A percentile compares a stretch with the other conserved stretches of the same genome.
phyloP scores from a whole-genome alignment of 1,139 yeast genomes.

The Saccharomyces hybrid region DNA sequence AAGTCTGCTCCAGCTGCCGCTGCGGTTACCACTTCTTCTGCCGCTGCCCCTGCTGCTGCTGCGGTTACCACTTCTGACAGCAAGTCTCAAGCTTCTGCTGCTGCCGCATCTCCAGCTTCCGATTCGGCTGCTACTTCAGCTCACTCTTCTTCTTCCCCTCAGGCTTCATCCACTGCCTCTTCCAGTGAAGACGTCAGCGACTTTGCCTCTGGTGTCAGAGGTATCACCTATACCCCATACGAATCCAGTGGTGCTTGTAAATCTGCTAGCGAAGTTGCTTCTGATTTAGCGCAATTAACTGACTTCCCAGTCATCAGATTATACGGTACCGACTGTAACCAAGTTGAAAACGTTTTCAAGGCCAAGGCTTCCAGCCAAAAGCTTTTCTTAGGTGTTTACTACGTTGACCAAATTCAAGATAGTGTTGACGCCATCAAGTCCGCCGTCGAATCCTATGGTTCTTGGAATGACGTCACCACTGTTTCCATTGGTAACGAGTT shows the following conservation, averaged over 20 bases:
- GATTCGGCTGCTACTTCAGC: constrained; percentile 19
- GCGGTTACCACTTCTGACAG: constrained; percentile 12
- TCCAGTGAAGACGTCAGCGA: constrained; percentile 24
- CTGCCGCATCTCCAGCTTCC: constrained; percentile 17
- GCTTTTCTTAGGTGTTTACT: constrained; percentile 64
- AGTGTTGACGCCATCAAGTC: constrained; percentile 46
- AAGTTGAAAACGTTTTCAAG: constrained; percentile 60
- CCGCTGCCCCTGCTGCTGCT: constrained; percentile 21
- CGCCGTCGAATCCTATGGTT: constrained; percentile 51
- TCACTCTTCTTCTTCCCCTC: constrained; percentile 21
- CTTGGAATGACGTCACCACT: constrained; percentile 66
- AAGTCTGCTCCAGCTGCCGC: constrained; percentile 24
- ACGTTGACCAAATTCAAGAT: constrained; percentile 45
- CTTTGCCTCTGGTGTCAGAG: constrained; percentile 41
- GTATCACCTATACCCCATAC: constrained; percentile 83
- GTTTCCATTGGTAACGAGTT: constrained; percentile 77
- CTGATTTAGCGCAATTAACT: constrained; percentile 51
- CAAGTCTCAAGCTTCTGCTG: constrained; percentile 24
- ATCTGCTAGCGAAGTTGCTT: constrained; percentile 47
- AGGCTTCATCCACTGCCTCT: constrained; percentile 21
- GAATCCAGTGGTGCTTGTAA: constrained; percentile 66
- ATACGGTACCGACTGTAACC: constrained; percentile 78
- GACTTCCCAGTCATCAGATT: constrained; percentile 60
- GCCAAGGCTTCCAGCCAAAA: constrained; percentile 56
- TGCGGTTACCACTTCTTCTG: constrained; percentile 12